Percentiles rank a stretch among this genome's conserved stretches.
phyloP scores from a whole-genome alignment of 306 rosid species.

The Medicago truncatula region DNA sequence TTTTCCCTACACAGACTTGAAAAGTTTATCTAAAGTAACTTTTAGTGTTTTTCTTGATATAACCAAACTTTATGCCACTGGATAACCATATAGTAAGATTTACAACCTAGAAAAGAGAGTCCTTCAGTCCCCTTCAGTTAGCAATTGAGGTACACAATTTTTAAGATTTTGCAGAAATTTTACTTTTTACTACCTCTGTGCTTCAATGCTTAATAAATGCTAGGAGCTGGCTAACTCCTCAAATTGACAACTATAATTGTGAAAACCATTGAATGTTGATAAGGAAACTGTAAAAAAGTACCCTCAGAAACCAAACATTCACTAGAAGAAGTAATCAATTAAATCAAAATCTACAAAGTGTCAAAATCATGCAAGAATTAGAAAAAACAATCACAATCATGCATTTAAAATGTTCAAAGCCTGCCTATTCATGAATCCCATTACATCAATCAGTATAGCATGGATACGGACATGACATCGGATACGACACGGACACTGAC shows the following conservation, averaged over 20 bases:
- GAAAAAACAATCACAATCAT: background rate
- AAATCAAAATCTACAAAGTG: background rate
- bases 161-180: slow-evolving; percentile 5
- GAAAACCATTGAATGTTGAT: slow-evolving; percentile 18
- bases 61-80: background rate
- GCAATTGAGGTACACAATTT: slow-evolving; percentile 12
- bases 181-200: slow-evolving; percentile 5
- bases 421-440: background rate
- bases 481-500: too few relatives aligned
- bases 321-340: slow-evolving; percentile 9
- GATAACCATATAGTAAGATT: background rate
- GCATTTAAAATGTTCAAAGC: background rate
- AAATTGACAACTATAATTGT: slow-evolving; percentile 15
- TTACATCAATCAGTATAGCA: background rate
- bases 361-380: slow-evolving; percentile 7
- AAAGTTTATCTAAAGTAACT: background rate
- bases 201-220: slow-evolving; percentile 41
- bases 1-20: background rate
- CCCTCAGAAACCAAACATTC: slow-evolving; percentile 1
- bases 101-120: slow-evolving; percentile 2
- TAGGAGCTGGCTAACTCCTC: slow-evolving; percentile 22
- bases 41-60: background rate
- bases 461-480: too few relatives aligned
- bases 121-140: background rate
- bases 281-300: slow-evolving; percentile 8